A percentile compares a stretch with the other conserved stretches of the same genome.
These are phyloP conservation scores for Myxozyma melibiosi DNA, from an alignment of 805 yeast species.

Conservation along the genomic window DNA sequence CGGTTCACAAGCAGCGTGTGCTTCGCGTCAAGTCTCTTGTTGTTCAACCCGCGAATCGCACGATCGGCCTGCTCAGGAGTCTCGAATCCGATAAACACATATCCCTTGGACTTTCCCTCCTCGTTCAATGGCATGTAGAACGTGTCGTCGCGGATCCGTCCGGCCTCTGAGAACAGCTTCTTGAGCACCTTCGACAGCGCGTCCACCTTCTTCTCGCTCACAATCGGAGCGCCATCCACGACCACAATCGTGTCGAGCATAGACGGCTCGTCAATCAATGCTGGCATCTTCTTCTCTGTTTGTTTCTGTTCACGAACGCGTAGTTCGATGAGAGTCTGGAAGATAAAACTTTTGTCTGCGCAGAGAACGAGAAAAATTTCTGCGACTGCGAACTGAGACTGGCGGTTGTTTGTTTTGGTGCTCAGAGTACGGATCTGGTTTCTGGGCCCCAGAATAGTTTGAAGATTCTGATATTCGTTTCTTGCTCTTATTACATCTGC, in stretches of 20 bases:
- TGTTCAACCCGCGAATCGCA: conserved; percentile 79
- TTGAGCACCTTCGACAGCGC: conserved; percentile 80
- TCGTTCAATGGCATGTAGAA: conserved; percentile 75
- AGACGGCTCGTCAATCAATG: conserved; percentile 14
- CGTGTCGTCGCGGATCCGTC: conserved; percentile 66
- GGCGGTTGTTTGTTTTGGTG: too few relatives aligned
- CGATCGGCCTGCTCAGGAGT: conserved; percentile 66
- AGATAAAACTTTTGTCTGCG: too few relatives aligned
- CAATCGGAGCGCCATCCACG: conserved; percentile 94
- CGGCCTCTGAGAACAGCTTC: conserved; percentile 76
- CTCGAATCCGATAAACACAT: conserved; percentile 76
- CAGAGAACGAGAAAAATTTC: too few relatives aligned
- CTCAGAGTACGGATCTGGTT: too few relatives aligned
- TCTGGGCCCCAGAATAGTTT: too few relatives aligned
- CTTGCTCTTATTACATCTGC: too few relatives aligned
- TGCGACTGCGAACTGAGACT: too few relatives aligned
- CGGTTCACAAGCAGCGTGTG: conserved; percentile 86
- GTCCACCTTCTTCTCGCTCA: conserved; percentile 85
- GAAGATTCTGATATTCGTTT: too few relatives aligned
- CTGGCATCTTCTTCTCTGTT: neutral
- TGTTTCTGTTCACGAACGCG: neutral
- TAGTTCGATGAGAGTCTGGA: too few relatives aligned
- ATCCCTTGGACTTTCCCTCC: conserved; percentile 79
- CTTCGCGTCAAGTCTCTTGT: conserved; percentile 89
- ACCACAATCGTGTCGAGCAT: conserved; percentile 73